Evolutionary conservation across 2,329 filamentous ascomycete genomes (phyloP), one percentile per base, ranked within the genome.

Genomic region (Colletotrichum caudatum): DNA sequence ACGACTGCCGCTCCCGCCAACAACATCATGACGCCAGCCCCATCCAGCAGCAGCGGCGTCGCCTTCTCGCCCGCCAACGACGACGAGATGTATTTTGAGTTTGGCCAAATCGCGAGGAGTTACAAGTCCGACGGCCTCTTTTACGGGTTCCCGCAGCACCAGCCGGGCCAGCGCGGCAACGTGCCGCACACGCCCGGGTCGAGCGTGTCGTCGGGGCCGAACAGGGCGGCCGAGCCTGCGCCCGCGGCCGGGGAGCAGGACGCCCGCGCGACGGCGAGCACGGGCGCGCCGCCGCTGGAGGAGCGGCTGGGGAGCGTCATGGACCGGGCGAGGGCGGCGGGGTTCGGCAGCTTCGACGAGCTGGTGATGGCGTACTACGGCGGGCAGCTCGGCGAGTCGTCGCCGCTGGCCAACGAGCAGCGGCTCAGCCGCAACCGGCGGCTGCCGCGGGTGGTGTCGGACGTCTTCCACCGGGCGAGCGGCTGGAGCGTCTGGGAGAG

Each of bases 301-400:
- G 73, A 76, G n/a, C 74, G 74, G 14, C 60, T 77, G 6, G 74
- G 76, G 46, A 69, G 66, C 44, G 74, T 77, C 59, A 75, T 78
- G 74, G 68, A 73, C 26, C 71, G 74, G 18, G 72, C 74, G 2
- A 71, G 76, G 37, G 75, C 74, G 2, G 73, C 69, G 2, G 77
- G 76, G 7, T 78, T 78, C 50, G 72, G 75, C 3, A 76, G 66
- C 20, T 77, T 79, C 26, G 77, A 79, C 37, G 72, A 75, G 18
- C 53, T 77, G 20, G 76, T 75, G n/a, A 73, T 75, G 16, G 74
- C 77, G 3, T 78, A 78, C 66, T 79, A 78, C 68, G 71, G 72
- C 53, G 71, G 73, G 29, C 71, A 64, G 1, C 75, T 76, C 39
- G 60, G 54, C 20, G 72, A 75, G 16, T 54, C 74, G 2, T 75